These are phyloP conservation scores for Globisporangium ultimum DNA, from an alignment of 352 stramenopile species.

Conservation along the genomic window DNA sequence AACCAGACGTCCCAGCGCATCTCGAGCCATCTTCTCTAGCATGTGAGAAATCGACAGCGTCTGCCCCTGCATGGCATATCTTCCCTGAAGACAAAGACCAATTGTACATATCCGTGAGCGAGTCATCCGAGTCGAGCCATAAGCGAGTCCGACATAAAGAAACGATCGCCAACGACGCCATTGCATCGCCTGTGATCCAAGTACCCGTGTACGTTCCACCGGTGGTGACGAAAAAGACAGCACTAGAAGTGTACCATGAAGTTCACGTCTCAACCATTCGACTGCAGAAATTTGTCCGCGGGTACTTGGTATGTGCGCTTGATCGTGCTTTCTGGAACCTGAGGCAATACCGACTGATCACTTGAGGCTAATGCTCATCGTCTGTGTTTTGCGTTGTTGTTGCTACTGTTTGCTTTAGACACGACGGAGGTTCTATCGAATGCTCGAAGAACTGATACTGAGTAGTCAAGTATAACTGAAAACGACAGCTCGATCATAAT, in stretches of 20 bases:
- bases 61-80: constrained; percentile 10
- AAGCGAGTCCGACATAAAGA: constrained; percentile 5
- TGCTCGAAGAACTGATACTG: constrained; percentile 35
- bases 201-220: too few species aligned
- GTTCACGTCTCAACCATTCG: constrained; percentile 15
- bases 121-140: background rate
- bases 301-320: constrained; percentile 21
- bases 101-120: constrained; percentile 6
- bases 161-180: background rate
- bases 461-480: too few species aligned
- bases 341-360: too few species aligned
- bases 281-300: constrained; percentile 20
- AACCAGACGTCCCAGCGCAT: background rate
- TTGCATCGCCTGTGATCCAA: background rate
- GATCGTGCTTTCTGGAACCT: background rate
- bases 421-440: constrained; percentile 30
- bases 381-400: constrained; percentile 3
- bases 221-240: background rate
- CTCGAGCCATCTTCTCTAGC: background rate
- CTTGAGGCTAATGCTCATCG: too few species aligned
- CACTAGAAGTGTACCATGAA: constrained; percentile 16
- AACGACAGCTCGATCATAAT: too few species aligned
- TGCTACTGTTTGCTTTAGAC: constrained; percentile 16
- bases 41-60: background rate
- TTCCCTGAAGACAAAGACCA: constrained; percentile 10